Evolutionary conservation across 441 rosid species (phyloP), one percentile per base, ranked within the genome.

Genomic region (Eruca vesicaria): DNA sequence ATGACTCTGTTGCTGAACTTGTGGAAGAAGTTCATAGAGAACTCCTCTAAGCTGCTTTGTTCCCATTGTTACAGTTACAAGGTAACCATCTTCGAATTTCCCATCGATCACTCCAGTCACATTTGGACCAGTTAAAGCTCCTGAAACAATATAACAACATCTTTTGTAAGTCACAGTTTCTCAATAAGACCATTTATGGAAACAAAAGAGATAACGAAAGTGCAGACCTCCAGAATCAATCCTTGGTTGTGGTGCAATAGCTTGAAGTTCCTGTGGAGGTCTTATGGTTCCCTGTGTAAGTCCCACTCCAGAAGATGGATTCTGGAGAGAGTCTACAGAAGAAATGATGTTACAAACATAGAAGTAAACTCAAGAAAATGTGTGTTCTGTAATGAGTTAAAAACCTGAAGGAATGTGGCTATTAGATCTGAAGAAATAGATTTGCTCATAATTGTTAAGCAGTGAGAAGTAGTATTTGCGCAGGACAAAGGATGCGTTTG

Each of bases 31-130:
- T 80, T 88, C 94, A 72, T 90, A 93, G 21, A 96, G 85, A 63
- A 96, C 92, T 35, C 99, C 98, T 80, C 88, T 87, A 38, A 96
- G 89, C 85, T 79, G 82, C 86, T 93, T 96, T 5, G 94, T 53
- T 45, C 99, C 98, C 33, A 96, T 70, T 35, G 87, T 82, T 43
- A 93, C 96, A 16, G 97, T 96, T 58, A 96, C 90, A 55, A 96
- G 91, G 78, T 96, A 93, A 35, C 99, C 99, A 56, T 89, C 82
- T 60, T 96, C 97, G 38, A 93, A 89, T 78, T 91, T 96, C 61
- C 99, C 99, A 69, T 96, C 99, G 9, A 96, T 96, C n/a, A 96
- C 94, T 56, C 98, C 98, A 60, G 82, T 59, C 57, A 96, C 99
- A 3, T 88, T 86, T 73, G 86, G 70, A 71, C 85, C 86, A 29